Conservation (phyloP, 495 filamentous ascomycete genomes). For the Neurospora sp. region DNA sequence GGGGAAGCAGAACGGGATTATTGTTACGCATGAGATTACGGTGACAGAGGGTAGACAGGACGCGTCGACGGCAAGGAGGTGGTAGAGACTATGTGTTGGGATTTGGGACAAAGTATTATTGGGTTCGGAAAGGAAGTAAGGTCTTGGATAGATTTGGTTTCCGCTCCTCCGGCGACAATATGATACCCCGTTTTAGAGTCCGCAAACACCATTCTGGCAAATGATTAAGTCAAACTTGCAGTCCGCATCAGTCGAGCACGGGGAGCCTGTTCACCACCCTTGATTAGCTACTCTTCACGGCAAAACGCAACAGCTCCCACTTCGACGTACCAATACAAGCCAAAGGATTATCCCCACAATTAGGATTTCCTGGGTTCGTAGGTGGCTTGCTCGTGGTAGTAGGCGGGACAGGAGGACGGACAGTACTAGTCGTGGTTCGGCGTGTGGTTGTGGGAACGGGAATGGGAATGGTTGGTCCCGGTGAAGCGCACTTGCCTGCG, state of each 20-base stretch:
- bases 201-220: constrained; percentile 16
- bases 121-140: neutral
- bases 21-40: constrained; percentile 3
- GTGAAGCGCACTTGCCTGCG: constrained; percentile 4
- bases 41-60: neutral
- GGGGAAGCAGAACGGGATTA: neutral
- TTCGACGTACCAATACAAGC: constrained; percentile 18
- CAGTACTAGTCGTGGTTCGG: neutral
- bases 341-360: constrained; percentile 11
- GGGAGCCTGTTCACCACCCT: constrained; percentile 3
- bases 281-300: neutral
- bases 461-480: neutral
- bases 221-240: constrained; percentile 16
- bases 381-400: constrained; percentile 2
- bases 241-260: constrained; percentile 14
- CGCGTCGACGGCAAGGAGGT: neutral
- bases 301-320: too few relatives aligned
- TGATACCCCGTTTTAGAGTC: constrained; percentile 6
- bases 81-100: neutral
- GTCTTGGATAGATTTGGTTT: neutral
- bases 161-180: neutral
- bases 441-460: neutral
- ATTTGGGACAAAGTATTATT: neutral
- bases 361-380: neutral
- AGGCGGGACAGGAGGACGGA: neutral